These are phyloP conservation scores for Brachypodium distachyon DNA, from an alignment of 202 grass and related monocot genomes.

Conservation along the genomic window DNA sequence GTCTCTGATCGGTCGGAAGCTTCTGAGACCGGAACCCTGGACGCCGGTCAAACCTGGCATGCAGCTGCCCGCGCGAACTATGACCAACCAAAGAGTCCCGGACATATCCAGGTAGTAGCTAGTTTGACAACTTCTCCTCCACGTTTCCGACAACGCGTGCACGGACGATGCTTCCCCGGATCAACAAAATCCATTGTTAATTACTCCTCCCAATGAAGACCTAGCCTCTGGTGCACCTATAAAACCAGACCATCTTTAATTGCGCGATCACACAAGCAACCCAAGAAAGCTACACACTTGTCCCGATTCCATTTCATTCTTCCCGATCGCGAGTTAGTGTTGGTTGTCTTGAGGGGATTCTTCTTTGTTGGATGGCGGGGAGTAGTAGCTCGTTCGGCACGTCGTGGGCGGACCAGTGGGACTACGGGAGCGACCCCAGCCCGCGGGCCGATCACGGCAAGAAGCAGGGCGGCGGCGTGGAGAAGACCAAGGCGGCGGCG, in stretches of 20 bases:
- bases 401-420: constrained; percentile 97
- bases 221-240: no score
- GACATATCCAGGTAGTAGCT: constrained; percentile 23
- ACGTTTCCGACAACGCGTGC: neutral
- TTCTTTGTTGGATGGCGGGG: constrained; percentile 36
- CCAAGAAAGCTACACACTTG: no score
- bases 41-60: constrained; percentile 22
- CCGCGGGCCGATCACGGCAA: neutral
- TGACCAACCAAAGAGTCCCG: neutral
- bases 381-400: constrained; percentile 46
- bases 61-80: neutral
- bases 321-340: no score
- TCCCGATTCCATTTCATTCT: no score
- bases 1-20: neutral
- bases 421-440: constrained; percentile 44
- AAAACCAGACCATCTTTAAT: no score
- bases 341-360: neutral
- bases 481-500: constrained; percentile 64
- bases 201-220: no score
- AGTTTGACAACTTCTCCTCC: no score
- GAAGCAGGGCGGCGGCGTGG: constrained; percentile 26
- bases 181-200: no score
- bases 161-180: neutral
- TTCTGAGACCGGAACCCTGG: neutral
- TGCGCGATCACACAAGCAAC: no score